Conservation (phyloP, 164 flowering plant species). For the Taxillus chinensis region DNA sequence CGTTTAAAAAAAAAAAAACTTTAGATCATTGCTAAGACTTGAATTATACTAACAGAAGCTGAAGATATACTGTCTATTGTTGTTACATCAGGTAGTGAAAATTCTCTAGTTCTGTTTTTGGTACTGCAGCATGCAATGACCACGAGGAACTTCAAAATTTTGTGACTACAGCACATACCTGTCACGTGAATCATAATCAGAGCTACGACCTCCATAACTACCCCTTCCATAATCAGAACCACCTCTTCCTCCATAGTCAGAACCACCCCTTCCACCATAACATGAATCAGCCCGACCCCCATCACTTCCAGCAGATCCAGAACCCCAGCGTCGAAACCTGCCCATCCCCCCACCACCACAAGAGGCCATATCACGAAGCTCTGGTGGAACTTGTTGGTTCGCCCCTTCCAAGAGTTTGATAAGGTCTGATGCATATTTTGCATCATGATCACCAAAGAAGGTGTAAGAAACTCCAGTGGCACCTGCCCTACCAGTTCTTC, state of each 20-base stretch:
- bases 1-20: too few species aligned
- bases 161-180: conserved; percentile 5
- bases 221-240: too few species aligned
- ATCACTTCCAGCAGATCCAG: conserved; percentile 36
- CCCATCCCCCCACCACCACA: conserved; percentile 58
- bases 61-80: too few species aligned
- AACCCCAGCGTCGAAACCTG: conserved; percentile 47
- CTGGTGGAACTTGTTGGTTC: conserved; percentile 65
- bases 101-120: too few species aligned
- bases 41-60: too few species aligned
- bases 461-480: conserved; percentile 82
- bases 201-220: conserved; percentile 8
- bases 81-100: too few species aligned
- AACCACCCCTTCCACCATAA: conserved; percentile 33
- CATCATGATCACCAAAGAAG: conserved; percentile 74
- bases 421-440: conserved; percentile 69
- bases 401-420: conserved; percentile 82
- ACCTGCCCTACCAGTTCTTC: conserved; percentile 93
- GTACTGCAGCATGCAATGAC: too few species aligned
- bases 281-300: conserved; percentile 15
- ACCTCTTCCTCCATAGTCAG: conserved; percentile 3
- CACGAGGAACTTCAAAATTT: not conserved
- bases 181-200: conserved; percentile 29
- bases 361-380: conserved; percentile 58
- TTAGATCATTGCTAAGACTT: too few species aligned